Evolutionary conservation across 2,329 filamentous ascomycete genomes (phyloP).

Genomic region (Canariomyces notabilis): DNA sequence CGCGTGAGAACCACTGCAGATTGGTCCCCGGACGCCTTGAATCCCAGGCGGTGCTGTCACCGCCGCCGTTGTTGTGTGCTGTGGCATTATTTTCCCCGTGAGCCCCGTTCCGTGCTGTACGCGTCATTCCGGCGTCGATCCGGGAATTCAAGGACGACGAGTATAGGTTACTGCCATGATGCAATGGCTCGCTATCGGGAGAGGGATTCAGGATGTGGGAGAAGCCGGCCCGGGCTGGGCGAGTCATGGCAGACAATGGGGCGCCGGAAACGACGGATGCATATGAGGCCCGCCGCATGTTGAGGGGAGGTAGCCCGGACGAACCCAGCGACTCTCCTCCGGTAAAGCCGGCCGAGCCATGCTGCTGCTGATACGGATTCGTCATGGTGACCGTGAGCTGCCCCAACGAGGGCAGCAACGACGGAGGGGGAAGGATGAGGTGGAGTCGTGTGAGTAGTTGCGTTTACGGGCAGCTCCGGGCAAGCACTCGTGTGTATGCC

Average conservation of each 20-base stretch:
- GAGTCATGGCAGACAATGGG: conserved; percentile 31
- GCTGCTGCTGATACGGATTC: conserved; percentile 37
- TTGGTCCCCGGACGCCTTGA: conserved; percentile 27
- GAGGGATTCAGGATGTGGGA: conserved; percentile 52
- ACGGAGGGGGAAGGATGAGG: conserved; percentile 10
- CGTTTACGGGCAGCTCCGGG: conserved; percentile 5
- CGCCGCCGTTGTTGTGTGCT: conserved; percentile 7
- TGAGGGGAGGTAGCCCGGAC: conserved; percentile 26
- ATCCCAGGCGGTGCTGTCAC: conserved; percentile 20
- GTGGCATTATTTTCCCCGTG: conserved; percentile 19
- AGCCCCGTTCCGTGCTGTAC: conserved; percentile 8
- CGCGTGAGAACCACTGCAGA: conserved; percentile 46
- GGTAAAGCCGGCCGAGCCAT: conserved; percentile 30
- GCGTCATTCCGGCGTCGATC: conserved; percentile 14
- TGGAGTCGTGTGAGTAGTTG: conserved; percentile 8
- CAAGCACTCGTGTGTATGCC: neutral
- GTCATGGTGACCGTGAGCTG: conserved; percentile 33
- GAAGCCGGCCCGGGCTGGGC: conserved; percentile 39
- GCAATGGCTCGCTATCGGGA: conserved; percentile 31
- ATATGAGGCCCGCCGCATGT: conserved; percentile 38
- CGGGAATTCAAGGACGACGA: conserved; percentile 23
- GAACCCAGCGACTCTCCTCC: conserved; percentile 29
- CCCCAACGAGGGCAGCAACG: conserved; percentile 12
- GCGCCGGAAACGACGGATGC: conserved; percentile 38
- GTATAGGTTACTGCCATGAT: conserved; percentile 30